These are phyloP conservation scores for Knoxia roxburghii DNA, from an alignment of 257 asterid species.

Conservation along the genomic window DNA sequence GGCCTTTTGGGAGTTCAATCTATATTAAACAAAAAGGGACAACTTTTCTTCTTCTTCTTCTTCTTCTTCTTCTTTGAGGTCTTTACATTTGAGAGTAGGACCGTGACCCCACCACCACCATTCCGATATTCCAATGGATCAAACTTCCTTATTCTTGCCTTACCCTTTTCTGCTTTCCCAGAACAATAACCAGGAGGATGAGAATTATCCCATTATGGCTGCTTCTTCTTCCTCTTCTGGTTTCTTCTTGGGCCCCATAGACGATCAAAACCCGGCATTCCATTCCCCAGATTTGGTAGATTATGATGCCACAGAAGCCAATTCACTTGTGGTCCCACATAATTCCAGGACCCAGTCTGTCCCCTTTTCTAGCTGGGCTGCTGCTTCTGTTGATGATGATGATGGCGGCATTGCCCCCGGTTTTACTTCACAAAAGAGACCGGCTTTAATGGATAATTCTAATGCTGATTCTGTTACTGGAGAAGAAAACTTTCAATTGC, in stretches of 20 bases:
- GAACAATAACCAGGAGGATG: not conserved
- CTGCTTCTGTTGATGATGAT: not conserved
- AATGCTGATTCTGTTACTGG: not conserved
- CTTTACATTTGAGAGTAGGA: too few species aligned
- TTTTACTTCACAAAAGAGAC: slow-evolving; percentile 6
- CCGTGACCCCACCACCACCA: too few species aligned
- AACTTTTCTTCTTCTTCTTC: too few species aligned
- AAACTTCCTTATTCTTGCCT: not conserved
- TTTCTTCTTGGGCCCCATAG: not conserved
- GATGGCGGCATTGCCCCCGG: not conserved
- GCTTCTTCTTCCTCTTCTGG: not conserved
- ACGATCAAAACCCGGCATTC: slow-evolving; percentile 4
- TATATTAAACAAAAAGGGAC: too few species aligned
- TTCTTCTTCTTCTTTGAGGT: too few species aligned
- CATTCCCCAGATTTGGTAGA: slow-evolving; percentile 1
- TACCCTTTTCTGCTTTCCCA: not conserved
- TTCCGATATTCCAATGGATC: not conserved
- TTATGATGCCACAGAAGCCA: not conserved
- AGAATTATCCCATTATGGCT: not conserved
- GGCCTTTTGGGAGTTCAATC: too few species aligned
- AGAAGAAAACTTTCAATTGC: slow-evolving; percentile 2
- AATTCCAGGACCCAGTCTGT: not conserved
- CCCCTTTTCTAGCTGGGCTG: slow-evolving; percentile 2
- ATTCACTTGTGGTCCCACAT: not conserved
- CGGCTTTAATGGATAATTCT: not conserved